Evolutionary conservation across 1,284 basidiomycete species (phyloP), one percentile per base, ranked within the genome.

Genomic region (Amylostereum chailletii): DNA sequence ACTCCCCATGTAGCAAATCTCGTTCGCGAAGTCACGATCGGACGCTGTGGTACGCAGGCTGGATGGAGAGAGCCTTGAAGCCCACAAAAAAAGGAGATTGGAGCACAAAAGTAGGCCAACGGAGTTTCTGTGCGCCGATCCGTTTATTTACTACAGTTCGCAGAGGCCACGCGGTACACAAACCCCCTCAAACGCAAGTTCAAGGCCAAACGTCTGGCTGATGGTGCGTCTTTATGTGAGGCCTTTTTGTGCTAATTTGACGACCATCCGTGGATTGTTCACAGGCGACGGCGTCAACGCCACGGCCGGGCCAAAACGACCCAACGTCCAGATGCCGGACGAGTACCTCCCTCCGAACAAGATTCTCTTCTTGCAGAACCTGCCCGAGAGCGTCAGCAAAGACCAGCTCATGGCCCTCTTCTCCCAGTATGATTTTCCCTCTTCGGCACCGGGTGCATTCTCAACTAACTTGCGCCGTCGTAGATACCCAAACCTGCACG

Each of bases 301-400:
- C 6, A 68, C 72, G 10, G 79, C 87, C 19, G 77, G 76, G 39
- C 69, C 85, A 30, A 88, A 85, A 66, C 77, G 89, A 49, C 86
- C 87, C 34, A 81, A 84, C 57, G 86, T 98, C 55, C 90, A 93
- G 64, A 94, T 96, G 90, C 94, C 96, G 33, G 95, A 99, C 86
- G 95, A 99, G 68, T 99, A 99, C 69, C 79, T 99, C 5, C 96
- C 96, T 3, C 95, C 95, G 33, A 99, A 99, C 86, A 94, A 94
- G 67, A 95, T 98, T 69, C 79, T 99, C 50, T 99, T 99, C 77
- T 67, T 99, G 56, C 95, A 99, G 71, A 96, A 96, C 65, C 74
- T 96, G 32, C 93, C 93, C n/a, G 90, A 93, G 60, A 86, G 71
- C 38, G 86, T 90, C 58, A 91, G 85, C 48, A 92, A 94, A 63